A percentile compares a stretch with the other conserved stretches of the same genome.
These are phyloP conservation scores for Metarhizium humberi DNA, from an alignment of 2,329 filamentous ascomycete species.

Conservation along the genomic window DNA sequence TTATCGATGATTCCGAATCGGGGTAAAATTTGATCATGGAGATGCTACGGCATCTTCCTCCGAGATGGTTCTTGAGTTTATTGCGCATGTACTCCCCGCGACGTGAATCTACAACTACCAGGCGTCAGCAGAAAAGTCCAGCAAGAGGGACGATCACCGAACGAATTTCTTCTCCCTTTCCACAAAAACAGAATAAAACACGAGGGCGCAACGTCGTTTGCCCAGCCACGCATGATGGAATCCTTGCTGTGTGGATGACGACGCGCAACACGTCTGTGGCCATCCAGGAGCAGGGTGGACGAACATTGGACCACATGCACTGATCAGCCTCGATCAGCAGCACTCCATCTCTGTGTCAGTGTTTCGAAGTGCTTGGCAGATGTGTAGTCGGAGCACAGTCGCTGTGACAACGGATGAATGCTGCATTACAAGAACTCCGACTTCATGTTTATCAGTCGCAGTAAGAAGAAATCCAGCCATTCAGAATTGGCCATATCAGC, in stretches of 20 bases:
- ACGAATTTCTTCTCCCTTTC: background rate
- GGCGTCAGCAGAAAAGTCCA: too few species aligned
- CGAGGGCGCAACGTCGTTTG: background rate
- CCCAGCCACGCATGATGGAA: background rate
- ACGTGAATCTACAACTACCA: too few species aligned
- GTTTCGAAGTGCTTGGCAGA: background rate
- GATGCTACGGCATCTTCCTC: too few species aligned
- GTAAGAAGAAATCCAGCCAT: too few species aligned
- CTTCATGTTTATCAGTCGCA: too few species aligned
- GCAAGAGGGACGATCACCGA: background rate
- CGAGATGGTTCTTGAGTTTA: too few species aligned
- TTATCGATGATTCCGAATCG: too few species aligned
- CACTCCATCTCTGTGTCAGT: background rate
- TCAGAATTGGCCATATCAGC: background rate
- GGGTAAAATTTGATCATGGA: too few species aligned
- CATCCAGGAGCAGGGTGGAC: background rate
- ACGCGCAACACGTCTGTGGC: slow-evolving; percentile 1
- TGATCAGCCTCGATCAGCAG: background rate
- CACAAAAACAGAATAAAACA: background rate
- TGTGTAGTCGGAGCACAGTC: background rate
- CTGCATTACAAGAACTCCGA: background rate
- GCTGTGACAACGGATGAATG: background rate
- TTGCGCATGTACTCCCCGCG: too few species aligned
- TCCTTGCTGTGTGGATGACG: background rate
- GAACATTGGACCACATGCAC: background rate